These are phyloP conservation scores for Fusarium sp. DNA, from an alignment of 2,329 filamentous ascomycete species.

Conservation along the genomic window DNA sequence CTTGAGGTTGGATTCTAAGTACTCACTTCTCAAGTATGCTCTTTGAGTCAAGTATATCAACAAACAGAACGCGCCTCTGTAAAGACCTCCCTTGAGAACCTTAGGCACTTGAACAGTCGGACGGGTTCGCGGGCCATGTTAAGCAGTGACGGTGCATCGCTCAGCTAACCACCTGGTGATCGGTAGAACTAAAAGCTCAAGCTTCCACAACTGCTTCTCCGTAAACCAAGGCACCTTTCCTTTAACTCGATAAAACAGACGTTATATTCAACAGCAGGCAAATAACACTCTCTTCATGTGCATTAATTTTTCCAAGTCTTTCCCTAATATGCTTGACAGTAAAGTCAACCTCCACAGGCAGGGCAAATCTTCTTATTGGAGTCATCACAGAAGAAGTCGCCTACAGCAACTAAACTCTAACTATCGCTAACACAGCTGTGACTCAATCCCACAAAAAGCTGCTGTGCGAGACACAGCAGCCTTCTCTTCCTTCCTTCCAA, in stretches of 20 bases:
- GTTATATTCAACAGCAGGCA: too few species aligned
- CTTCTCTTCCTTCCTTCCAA: neutral
- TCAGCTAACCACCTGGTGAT: neutral
- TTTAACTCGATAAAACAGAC: too few species aligned
- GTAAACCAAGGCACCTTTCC: neutral
- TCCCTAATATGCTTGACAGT: neutral
- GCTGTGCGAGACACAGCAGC: too few species aligned
- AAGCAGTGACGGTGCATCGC: neutral
- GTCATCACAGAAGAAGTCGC: too few species aligned
- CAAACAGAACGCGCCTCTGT: neutral
- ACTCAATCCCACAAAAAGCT: neutral
- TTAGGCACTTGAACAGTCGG: neutral
- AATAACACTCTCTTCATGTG: too few species aligned
- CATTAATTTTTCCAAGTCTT: accelerated
- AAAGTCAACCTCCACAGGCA: neutral
- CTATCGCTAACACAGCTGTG: neutral
- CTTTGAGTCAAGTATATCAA: neutral
- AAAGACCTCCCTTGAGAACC: too few species aligned
- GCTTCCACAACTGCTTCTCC: neutral
- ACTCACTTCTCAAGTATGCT: neutral
- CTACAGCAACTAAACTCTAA: neutral
- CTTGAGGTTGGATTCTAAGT: too few species aligned
- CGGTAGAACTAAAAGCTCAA: neutral
- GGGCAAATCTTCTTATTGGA: neutral
- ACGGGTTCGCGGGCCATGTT: neutral